Evolutionary conservation across 2,329 filamentous ascomycete species (phyloP).

Genomic region (Elsinoe perseae): DNA sequence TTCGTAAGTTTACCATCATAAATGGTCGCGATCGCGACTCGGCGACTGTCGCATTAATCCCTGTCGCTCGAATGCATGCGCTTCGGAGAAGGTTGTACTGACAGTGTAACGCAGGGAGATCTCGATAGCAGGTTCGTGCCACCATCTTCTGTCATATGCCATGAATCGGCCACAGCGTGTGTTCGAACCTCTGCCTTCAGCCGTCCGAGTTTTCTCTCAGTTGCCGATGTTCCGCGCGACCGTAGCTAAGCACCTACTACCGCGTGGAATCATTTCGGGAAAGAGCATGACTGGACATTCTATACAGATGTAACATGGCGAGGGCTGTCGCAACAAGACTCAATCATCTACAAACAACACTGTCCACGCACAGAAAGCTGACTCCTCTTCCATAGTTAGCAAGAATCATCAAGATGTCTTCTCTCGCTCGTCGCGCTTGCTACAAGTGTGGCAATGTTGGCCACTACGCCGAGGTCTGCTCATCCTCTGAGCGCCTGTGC

Average conservation of each 20-base stretch:
- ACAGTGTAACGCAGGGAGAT: neutral
- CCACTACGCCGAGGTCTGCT: slow-evolving; percentile 76
- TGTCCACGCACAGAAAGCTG: neutral
- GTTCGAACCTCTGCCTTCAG: neutral
- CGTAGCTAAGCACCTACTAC: neutral
- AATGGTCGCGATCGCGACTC: neutral
- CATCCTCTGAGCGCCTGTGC: slow-evolving; percentile 94
- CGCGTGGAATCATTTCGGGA: neutral
- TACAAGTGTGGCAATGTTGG: slow-evolving; percentile 48
- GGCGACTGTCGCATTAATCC: neutral
- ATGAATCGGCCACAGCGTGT: no score
- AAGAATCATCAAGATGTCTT: slow-evolving; percentile 38
- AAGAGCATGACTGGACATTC: neutral
- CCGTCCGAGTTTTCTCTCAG: neutral
- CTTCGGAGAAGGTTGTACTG: neutral
- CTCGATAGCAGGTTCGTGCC: neutral
- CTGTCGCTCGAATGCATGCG: neutral
- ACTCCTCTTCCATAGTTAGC: neutral
- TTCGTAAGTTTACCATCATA: neutral
- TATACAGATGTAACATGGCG: neutral
- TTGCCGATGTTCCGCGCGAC: neutral
- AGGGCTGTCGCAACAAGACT: neutral
- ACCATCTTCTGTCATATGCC: neutral
- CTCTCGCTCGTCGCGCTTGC: slow-evolving; percentile 47
- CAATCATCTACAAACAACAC: neutral